phyloP scores from a whole-genome alignment of 768 basidiomycete species.

The Clathrus columnatus region DNA sequence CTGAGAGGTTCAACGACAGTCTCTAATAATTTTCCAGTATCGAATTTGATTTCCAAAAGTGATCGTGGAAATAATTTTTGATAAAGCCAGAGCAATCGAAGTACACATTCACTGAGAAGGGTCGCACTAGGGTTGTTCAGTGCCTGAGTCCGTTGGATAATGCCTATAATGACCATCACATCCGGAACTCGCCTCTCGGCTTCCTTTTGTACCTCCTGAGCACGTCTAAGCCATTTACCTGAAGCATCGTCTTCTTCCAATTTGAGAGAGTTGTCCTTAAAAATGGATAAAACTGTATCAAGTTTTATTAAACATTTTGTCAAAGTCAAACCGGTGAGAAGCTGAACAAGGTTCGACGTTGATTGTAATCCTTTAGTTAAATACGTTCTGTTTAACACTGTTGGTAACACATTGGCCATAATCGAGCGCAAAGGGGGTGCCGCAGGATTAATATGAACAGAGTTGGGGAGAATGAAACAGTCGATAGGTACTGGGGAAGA shows the following conservation, averaged over 20 bases:
- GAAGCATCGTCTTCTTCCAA: slow-evolving; percentile 54
- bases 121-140: slow-evolving; percentile 36
- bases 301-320: slow-evolving; percentile 72
- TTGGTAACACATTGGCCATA: slow-evolving; percentile 74
- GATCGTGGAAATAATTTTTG: slow-evolving; percentile 66
- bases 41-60: slow-evolving; percentile 75
- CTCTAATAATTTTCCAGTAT: slow-evolving; percentile 70
- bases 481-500: slow-evolving; percentile 61
- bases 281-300: slow-evolving; percentile 38
- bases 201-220: slow-evolving; percentile 66
- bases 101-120: slow-evolving; percentile 70
- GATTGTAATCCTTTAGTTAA: slow-evolving; percentile 79
- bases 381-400: slow-evolving; percentile 56
- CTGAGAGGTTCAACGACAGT: slow-evolving; percentile 28
- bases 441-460: slow-evolving; percentile 47
- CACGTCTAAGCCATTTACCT: slow-evolving; percentile 65
- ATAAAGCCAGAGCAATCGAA: slow-evolving; percentile 79
- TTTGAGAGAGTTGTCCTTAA: slow-evolving; percentile 39
- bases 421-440: slow-evolving; percentile 68
- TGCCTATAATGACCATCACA: slow-evolving; percentile 75
- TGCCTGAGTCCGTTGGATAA: slow-evolving; percentile 47
- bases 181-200: slow-evolving; percentile 73
- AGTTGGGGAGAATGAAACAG: slow-evolving; percentile 47
- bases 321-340: slow-evolving; percentile 72
- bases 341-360: slow-evolving; percentile 67